Conservation (phyloP, 805 yeast genomes). For the Zygosaccharomyces kombuchaensis region DNA sequence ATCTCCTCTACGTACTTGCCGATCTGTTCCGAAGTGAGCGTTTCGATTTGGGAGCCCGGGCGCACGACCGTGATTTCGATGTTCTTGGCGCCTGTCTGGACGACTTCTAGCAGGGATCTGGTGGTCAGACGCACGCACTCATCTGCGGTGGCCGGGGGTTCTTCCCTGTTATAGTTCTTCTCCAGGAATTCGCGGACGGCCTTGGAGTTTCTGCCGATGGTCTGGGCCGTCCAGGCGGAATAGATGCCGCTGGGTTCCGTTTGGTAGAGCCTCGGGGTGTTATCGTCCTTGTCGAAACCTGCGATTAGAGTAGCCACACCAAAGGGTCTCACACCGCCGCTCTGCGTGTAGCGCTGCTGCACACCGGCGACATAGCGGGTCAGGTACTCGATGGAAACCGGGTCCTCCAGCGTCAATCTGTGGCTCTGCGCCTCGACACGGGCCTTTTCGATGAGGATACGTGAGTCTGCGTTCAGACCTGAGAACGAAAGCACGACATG, state of each 20-base stretch:
- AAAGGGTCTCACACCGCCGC: slow-evolving; percentile 98
- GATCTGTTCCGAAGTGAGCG: slow-evolving; percentile 65
- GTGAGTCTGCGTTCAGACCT: slow-evolving; percentile 97
- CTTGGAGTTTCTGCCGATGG: slow-evolving; percentile 91
- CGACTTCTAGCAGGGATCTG: slow-evolving; percentile 87
- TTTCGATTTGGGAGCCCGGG: slow-evolving; percentile 57
- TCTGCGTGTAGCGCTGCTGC: slow-evolving; percentile 93
- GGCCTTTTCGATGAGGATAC: slow-evolving; percentile 91
- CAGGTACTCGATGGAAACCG: slow-evolving; percentile 85
- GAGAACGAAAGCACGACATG: slow-evolving; percentile 93
- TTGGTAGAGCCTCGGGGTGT: slow-evolving; percentile 76
- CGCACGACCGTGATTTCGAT: slow-evolving; percentile 87
- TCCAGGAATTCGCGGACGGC: slow-evolving; percentile 95
- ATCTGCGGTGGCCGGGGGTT: slow-evolving; percentile 52
- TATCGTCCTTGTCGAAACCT: slow-evolving; percentile 82
- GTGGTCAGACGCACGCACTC: slow-evolving; percentile 77
- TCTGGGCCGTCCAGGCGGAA: slow-evolving; percentile 96
- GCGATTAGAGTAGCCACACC: slow-evolving; percentile 94
- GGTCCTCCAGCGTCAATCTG: slow-evolving; percentile 88
- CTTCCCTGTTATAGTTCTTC: slow-evolving; percentile 64
- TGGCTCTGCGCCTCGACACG: slow-evolving; percentile 96
- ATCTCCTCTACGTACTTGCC: slow-evolving; percentile 72
- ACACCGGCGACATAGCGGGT: slow-evolving; percentile 97
- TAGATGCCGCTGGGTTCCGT: slow-evolving; percentile 98
- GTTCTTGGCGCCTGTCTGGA: slow-evolving; percentile 95